phyloP scores from a whole-genome alignment of 2,329 filamentous ascomycete genomes.

The Exophiala bonariae region DNA sequence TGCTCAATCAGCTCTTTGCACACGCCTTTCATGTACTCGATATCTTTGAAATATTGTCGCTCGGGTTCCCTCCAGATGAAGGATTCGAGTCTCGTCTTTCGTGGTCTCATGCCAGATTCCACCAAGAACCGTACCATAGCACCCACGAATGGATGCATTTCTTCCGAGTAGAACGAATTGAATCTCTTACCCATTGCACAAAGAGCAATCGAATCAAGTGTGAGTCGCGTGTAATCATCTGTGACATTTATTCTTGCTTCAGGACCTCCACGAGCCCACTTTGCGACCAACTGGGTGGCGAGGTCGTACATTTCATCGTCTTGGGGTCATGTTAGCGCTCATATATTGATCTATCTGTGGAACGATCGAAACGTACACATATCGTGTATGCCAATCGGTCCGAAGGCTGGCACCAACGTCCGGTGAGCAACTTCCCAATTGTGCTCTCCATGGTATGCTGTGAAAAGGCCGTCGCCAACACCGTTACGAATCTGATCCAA shows the following conservation, averaged over 20 bases:
- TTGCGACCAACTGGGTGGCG: conserved; percentile 39
- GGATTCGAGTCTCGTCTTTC: conserved; percentile 48
- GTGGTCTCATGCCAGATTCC: conserved; percentile 53
- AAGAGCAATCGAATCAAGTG: conserved; percentile 70
- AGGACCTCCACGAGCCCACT: conserved; percentile 53
- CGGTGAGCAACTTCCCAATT: conserved; percentile 67
- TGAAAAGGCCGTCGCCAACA: conserved; percentile 67
- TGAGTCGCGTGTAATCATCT: conserved; percentile 71
- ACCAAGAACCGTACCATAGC: conserved; percentile 66
- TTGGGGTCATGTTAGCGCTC: conserved; percentile 5
- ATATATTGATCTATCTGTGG: background rate
- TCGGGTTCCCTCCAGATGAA: conserved; percentile 16
- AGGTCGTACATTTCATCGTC: conserved; percentile 33
- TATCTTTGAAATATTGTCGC: conserved; percentile 21
- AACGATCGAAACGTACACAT: conserved; percentile 41
- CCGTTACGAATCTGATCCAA: conserved; percentile 60
- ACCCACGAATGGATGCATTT: conserved; percentile 68
- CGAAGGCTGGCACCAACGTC: conserved; percentile 48
- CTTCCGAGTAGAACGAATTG: conserved; percentile 71
- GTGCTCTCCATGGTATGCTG: conserved; percentile 47
- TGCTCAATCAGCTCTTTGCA: conserved; percentile 54
- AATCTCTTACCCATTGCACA: conserved; percentile 72
- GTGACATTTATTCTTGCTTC: conserved; percentile 58
- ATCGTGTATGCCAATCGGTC: conserved; percentile 43
- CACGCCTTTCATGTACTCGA: conserved; percentile 23